Evolutionary conservation across 2,329 filamentous ascomycete genomes (phyloP), one percentile per base, ranked within the genome.

Genomic region (Alternaria infectoria): DNA sequence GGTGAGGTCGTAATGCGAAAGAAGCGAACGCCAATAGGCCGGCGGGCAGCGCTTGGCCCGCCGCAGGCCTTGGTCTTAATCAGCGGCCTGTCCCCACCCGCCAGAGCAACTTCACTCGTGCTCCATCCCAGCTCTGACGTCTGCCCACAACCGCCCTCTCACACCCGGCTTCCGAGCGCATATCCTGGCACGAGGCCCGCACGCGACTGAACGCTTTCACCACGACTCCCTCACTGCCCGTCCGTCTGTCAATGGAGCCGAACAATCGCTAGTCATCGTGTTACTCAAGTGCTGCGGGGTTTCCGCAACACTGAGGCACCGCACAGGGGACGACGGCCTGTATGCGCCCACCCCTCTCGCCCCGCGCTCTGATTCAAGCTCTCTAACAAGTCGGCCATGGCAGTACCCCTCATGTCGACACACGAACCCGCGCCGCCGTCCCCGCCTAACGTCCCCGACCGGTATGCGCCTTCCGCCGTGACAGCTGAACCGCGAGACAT

Each of bases 271-370:
- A 81, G 76, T 72, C 70, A 74, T 74, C 71, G 76, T 77, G 74
- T 78, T 69, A 77, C 77, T 75, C 74, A 67, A 77, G 78, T 80
- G 79, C 78, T 81, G 79, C 79, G 79, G 79, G 79, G 79, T 67
- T 76, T 78, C 77, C 78, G 78, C 78, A 52, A 75, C 78, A 79
- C 78, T 79, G 77, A 77, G 77, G 74, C 77, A 73, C 74, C 64
- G 61, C 64, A 67, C 64, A 72, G 76, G 76, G 77, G 77, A 78
- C 76, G 76, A 79, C 77, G 77, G 77, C 74, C 71, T 74, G 77
- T 79, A 79, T 57, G 77, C 65, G 57, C 28, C 36, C 54, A 43
- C 23, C 58, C 46, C 17, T 30, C 45, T 17, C 47, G 47, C 51
- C 44, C 26, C 44, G 25, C 56, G 43, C 17, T 30, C 26, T 21